Evolutionary conservation across 2,329 filamentous ascomycete species (phyloP).

Genomic region (Lasiodiplodia citricola): DNA sequence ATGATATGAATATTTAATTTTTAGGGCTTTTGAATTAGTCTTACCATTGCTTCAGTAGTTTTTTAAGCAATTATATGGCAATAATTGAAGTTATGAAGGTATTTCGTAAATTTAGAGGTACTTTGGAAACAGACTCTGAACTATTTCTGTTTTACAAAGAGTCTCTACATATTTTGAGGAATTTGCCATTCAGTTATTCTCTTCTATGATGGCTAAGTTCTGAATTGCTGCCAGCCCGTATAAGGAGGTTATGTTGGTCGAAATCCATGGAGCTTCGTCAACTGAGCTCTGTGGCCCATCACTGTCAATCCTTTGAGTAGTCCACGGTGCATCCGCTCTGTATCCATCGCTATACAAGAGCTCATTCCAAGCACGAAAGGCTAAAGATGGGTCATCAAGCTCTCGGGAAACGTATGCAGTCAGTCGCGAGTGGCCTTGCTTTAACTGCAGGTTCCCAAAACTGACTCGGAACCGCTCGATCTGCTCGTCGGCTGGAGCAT

Average conservation of each 20-base stretch:
- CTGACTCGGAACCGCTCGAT: constrained; percentile 56
- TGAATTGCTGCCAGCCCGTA: constrained; percentile 65
- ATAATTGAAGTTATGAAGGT: no score
- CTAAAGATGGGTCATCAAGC: constrained; percentile 54
- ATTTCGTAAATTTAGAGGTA: no score
- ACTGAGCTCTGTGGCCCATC: constrained; percentile 54
- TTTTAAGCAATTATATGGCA: no score
- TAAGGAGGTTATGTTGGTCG: constrained; percentile 62
- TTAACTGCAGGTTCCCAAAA: constrained; percentile 55
- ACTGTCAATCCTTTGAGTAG: constrained; percentile 49
- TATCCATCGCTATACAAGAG: constrained; percentile 53
- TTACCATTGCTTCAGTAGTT: no score
- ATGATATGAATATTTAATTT: no score
- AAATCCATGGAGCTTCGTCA: constrained; percentile 63
- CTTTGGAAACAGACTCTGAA: no score
- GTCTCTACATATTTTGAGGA: no score
- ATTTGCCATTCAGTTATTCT: not conserved
- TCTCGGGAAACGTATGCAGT: constrained; percentile 60
- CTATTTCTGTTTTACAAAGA: no score
- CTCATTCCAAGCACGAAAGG: constrained; percentile 60
- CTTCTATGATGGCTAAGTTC: constrained; percentile 52
- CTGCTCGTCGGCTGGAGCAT: constrained; percentile 57
- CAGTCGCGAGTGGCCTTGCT: constrained; percentile 64
- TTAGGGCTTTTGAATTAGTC: no score
- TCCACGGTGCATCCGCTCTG: constrained; percentile 46